Conservation (phyloP, 805 yeast genomes). For the Candida tallmaniae region DNA sequence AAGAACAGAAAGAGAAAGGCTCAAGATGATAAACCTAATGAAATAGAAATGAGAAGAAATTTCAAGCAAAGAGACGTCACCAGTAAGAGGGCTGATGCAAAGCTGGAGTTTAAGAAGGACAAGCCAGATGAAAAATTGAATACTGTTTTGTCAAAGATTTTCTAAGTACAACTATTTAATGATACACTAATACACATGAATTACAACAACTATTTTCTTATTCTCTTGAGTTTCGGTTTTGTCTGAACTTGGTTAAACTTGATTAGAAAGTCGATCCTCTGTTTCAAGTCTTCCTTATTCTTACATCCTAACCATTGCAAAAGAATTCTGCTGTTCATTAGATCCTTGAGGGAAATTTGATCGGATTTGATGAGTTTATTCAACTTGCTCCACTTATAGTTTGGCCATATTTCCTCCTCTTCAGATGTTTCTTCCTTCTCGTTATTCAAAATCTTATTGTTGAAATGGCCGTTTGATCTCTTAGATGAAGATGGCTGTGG, state of each 20-base stretch:
- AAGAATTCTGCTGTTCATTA: constrained; percentile 25
- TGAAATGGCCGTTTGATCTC: too few relatives aligned
- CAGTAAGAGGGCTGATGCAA: constrained; percentile 64
- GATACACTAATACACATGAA: constrained; percentile 7
- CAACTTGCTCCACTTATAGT: constrained; percentile 30
- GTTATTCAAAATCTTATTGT: too few relatives aligned
- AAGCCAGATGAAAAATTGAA: constrained; percentile 37
- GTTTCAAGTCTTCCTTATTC: constrained; percentile 25
- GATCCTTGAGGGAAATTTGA: constrained; percentile 21
- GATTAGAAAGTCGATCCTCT: constrained; percentile 24
- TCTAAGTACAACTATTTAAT: constrained; percentile 23
- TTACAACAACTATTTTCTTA: background rate
- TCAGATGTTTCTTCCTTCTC: background rate
- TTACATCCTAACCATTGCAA: constrained; percentile 18
- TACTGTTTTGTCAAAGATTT: constrained; percentile 50
- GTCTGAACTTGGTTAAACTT: background rate
- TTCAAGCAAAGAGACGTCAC: constrained; percentile 70
- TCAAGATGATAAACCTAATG: constrained; percentile 14
- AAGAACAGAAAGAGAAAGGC: constrained; percentile 33
- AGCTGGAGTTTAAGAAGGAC: constrained; percentile 38
- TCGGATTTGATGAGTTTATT: constrained; percentile 23
- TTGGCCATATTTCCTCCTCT: constrained; percentile 20
- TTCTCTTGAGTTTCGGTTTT: background rate
- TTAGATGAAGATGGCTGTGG: too few relatives aligned
- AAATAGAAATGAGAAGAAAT: constrained; percentile 44